Evolutionary conservation across 495 filamentous ascomycete species (phyloP).

Genomic region (Tetracladium setigerum): DNA sequence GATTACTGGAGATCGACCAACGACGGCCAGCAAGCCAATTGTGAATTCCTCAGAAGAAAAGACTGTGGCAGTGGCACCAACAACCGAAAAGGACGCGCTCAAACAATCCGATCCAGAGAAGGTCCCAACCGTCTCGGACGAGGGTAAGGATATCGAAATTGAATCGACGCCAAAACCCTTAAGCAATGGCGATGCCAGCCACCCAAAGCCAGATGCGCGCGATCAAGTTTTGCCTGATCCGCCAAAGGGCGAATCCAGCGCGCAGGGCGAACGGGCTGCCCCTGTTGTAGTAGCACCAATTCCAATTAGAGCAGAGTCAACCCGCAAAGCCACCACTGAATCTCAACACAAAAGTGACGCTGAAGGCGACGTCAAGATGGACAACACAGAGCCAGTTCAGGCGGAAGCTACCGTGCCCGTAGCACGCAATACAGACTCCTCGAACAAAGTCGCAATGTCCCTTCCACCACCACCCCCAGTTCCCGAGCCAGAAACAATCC

Average conservation of each 20-base stretch:
- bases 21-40: constrained; percentile 41
- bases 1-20: constrained; percentile 38
- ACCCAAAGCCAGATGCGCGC: constrained; percentile 5
- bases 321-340: not conserved
- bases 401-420: constrained; percentile 24
- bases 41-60: not conserved
- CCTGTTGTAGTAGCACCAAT: constrained; percentile 23
- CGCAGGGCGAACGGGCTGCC: constrained; percentile 2
- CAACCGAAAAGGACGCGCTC: constrained; percentile 16
- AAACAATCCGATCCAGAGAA: constrained; percentile 5
- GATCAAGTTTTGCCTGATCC: constrained; percentile 18
- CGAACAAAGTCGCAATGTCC: constrained; percentile 32
- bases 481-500: constrained; percentile 26
- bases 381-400: constrained; percentile 13
- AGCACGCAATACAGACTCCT: constrained; percentile 30
- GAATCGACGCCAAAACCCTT: too few species aligned
- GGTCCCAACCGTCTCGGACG: too few species aligned
- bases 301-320: constrained; percentile 12
- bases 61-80: not conserved
- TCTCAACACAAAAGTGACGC: constrained; percentile 25
- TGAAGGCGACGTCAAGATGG: constrained; percentile 57
- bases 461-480: constrained; percentile 49
- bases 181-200: not conserved
- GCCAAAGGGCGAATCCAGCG: constrained; percentile 15
- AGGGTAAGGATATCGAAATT: too few species aligned